phyloP scores from a whole-genome alignment of 2,329 filamentous ascomycete species.

The Hysterium pulicare region DNA sequence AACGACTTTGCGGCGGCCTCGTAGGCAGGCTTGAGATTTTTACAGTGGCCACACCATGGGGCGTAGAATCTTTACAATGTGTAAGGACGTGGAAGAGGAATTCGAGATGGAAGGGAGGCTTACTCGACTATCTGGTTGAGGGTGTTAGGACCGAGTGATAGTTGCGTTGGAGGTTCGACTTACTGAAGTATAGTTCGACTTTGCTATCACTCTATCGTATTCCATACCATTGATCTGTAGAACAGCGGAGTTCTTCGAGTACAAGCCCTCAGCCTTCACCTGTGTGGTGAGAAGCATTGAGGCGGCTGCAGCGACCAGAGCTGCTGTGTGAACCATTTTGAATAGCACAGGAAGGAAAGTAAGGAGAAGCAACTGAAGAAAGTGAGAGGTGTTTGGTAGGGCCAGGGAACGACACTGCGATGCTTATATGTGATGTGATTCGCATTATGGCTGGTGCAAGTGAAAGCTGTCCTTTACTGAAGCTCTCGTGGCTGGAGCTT shows the following conservation, averaged over 20 bases:
- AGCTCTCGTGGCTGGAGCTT: neutral
- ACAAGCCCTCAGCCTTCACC: conserved; percentile 67
- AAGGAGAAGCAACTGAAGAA: conserved; percentile 5
- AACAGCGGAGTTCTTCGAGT: conserved; percentile 82
- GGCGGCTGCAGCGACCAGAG: conserved; percentile 52
- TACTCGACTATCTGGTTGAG: conserved; percentile 30
- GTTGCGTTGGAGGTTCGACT: conserved; percentile 27
- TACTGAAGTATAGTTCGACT: conserved; percentile 90
- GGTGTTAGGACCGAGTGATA: neutral
- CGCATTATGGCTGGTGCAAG: conserved; percentile 3
- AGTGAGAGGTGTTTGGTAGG: conserved; percentile 5
- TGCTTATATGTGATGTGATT: neutral
- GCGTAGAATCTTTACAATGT: conserved; percentile 78
- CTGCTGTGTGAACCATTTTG: conserved; percentile 34
- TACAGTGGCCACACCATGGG: conserved; percentile 96
- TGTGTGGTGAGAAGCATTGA: conserved; percentile 65
- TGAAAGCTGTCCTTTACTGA: conserved; percentile 4
- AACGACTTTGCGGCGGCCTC: conserved; percentile 90
- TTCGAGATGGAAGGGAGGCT: conserved; percentile 2
- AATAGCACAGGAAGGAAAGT: conserved; percentile 3
- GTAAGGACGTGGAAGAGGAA: conserved; percentile 6
- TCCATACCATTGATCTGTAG: conserved; percentile 74
- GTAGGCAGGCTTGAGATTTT: conserved; percentile 92
- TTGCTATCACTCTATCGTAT: conserved; percentile 78
- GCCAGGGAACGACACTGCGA: too few species aligned